These are phyloP conservation scores for Dryadomyces quercivorus DNA, from an alignment of 2,329 filamentous ascomycete species.

Conservation along the genomic window DNA sequence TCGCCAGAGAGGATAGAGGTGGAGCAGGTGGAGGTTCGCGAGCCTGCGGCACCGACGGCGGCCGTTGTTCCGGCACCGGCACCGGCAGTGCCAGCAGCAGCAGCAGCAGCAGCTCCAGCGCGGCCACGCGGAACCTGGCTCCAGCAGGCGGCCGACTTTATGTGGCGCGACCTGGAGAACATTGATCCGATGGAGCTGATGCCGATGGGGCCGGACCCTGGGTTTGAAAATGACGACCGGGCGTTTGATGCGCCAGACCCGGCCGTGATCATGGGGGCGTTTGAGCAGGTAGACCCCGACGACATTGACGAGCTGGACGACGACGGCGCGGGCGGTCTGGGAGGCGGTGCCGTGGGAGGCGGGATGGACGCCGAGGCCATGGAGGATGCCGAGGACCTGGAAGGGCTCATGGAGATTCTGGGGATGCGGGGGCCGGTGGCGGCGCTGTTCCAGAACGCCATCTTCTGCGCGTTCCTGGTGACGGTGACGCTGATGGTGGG, in stretches of 20 bases:
- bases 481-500: constrained; percentile 75
- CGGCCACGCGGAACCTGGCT: constrained; percentile 23
- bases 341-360: constrained; percentile 46
- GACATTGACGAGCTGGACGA: constrained; percentile 22
- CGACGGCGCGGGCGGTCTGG: constrained; percentile 49
- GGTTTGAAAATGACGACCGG: constrained; percentile 20
- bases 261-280: constrained; percentile 10
- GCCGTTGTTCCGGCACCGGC: no score
- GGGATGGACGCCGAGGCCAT: constrained; percentile 64
- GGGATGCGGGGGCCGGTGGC: constrained; percentile 90
- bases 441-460: constrained; percentile 83
- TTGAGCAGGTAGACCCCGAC: constrained; percentile 2
- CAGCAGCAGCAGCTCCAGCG: not conserved
- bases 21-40: not conserved
- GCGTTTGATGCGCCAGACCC: constrained; percentile 9
- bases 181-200: constrained; percentile 38
- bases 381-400: constrained; percentile 85
- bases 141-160: constrained; percentile 41
- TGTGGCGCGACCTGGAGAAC: constrained; percentile 47
- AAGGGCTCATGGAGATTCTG: constrained; percentile 90
- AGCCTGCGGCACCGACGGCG: no score
- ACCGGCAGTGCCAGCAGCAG: not conserved
- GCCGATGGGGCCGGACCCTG: constrained; percentile 28
- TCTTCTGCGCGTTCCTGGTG: constrained; percentile 87
- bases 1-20: not conserved